Evolutionary conservation across 768 basidiomycete genomes (phyloP).

Genomic region (Russula dissimulans): DNA sequence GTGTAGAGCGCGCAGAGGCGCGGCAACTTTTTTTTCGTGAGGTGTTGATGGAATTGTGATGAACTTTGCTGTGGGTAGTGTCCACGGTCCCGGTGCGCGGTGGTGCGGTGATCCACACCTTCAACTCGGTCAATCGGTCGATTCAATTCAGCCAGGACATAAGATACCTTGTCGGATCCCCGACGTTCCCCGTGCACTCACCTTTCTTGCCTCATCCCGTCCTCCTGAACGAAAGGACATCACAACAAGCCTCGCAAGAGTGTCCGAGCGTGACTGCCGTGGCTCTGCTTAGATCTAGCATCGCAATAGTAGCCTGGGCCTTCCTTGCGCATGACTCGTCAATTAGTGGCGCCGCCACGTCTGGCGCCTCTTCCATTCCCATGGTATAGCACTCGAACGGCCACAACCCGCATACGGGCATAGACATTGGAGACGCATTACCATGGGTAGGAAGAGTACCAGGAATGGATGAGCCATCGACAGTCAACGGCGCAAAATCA

Average conservation of each 20-base stretch:
- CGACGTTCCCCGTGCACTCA: not conserved
- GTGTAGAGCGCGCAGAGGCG: not conserved
- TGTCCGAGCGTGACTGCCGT: not conserved
- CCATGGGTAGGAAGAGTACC: constrained; percentile 28
- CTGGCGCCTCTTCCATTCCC: constrained; percentile 39
- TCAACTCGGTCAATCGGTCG: not conserved
- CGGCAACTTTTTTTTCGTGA: not conserved
- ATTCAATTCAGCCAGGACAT: not conserved
- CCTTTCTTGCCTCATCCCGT: not conserved
- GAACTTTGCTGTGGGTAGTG: not conserved
- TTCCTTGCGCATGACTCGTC: not conserved
- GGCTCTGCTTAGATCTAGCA: not conserved
- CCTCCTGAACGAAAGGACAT: not conserved
- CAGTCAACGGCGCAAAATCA: not conserved
- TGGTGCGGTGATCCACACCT: not conserved
- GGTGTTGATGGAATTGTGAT: not conserved
- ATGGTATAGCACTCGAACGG: constrained; percentile 34
- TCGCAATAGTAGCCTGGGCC: not conserved
- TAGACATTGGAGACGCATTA: constrained; percentile 14
- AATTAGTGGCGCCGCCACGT: constrained; percentile 7
- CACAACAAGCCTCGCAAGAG: not conserved
- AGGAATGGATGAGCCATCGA: constrained; percentile 8
- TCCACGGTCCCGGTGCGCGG: constrained; percentile 5
- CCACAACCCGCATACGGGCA: constrained; percentile 4
- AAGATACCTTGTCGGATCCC: not conserved